A percentile compares a stretch with the other conserved stretches of the same genome.
Conservation (phyloP, 2,329 filamentous ascomycete species). For the Fusarium avenaceum region DNA sequence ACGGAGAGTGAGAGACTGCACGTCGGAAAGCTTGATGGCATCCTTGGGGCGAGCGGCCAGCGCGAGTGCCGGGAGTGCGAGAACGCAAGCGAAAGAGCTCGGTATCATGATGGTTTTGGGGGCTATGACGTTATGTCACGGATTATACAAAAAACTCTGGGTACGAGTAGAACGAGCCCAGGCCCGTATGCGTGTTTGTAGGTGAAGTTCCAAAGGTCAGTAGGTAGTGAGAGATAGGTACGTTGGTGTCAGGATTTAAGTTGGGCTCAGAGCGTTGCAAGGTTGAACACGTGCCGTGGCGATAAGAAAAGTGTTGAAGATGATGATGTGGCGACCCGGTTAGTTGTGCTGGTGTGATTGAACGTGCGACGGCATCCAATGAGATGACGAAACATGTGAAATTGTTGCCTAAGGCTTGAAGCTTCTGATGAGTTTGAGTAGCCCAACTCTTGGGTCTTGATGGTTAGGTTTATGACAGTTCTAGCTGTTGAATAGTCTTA, state of each 20-base stretch:
- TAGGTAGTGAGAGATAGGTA: neutral
- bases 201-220: neutral
- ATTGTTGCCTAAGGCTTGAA: conserved; percentile 35
- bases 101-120: conserved; percentile 49
- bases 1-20: conserved; percentile 84
- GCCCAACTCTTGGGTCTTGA: neutral
- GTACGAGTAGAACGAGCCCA: conserved; percentile 8
- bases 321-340: conserved; percentile 30
- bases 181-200: conserved; percentile 9
- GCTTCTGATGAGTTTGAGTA: neutral
- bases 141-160: neutral
- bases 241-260: neutral
- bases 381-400: conserved; percentile 5
- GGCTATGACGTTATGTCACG: conserved; percentile 14
- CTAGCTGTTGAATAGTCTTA: too few relatives aligned
- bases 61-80: conserved; percentile 48
- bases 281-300: conserved; percentile 30
- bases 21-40: conserved; percentile 70
- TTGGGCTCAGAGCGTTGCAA: neutral
- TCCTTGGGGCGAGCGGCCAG: conserved; percentile 57
- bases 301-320: conserved; percentile 18
- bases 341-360: conserved; percentile 18
- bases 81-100: conserved; percentile 36
- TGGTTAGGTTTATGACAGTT: too few relatives aligned
- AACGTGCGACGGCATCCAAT: conserved; percentile 26